Evolutionary conservation across 2,329 filamentous ascomycete species (phyloP).

Genomic region (Uncinocarpus reesii): DNA sequence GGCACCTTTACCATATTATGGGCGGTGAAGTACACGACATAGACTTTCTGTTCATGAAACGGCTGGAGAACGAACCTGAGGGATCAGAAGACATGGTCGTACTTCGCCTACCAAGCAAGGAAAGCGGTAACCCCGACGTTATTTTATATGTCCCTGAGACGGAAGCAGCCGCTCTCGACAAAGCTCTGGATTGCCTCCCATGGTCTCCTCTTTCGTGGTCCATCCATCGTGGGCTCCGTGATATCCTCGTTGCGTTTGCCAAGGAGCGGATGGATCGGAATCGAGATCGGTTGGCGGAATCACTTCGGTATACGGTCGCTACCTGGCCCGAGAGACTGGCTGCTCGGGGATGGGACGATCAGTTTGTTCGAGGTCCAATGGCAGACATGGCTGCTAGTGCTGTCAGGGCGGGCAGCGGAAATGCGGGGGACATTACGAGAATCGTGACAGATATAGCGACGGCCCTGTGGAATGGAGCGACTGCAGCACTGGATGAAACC

Average conservation of each 20-base stretch:
- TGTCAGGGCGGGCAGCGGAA: constrained; percentile 3
- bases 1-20: constrained; percentile 6
- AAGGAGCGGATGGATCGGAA: not conserved
- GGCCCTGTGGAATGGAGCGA: constrained; percentile 3
- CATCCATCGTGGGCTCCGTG: constrained; percentile 7
- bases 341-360: constrained; percentile 4
- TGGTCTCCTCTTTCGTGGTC: constrained; percentile 7
- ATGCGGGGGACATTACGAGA: constrained; percentile 1
- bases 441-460: constrained; percentile 8
- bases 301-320: not conserved
- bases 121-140: not conserved
- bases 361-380: constrained; percentile 4
- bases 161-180: not conserved
- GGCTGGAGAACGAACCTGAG: not conserved
- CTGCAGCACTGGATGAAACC: not conserved
- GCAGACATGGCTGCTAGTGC: constrained; percentile 5
- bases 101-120: constrained; percentile 1
- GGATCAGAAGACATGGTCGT: not conserved
- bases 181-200: constrained; percentile 3
- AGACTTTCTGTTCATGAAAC: constrained; percentile 6
- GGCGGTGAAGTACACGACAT: constrained; percentile 2
- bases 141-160: not conserved
- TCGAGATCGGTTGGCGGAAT: not conserved
- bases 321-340: constrained; percentile 1
- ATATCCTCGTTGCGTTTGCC: constrained; percentile 4